phyloP scores from a whole-genome alignment of 73 alveolate genomes.

The Paramecium sexaurelia region DNA sequence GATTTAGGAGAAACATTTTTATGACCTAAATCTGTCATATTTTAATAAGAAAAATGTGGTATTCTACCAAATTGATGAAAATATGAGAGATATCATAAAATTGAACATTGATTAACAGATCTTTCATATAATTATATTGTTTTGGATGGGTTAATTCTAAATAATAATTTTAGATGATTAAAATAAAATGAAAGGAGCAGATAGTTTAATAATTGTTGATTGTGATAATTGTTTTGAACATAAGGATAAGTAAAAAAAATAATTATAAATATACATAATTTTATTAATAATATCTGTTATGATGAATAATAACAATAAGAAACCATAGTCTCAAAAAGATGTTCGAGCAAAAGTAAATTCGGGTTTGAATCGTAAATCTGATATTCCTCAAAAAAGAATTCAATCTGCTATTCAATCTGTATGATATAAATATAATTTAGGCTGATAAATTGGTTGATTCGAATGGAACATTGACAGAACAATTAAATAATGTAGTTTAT shows the following conservation, averaged over 20 bases:
- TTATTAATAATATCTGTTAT: not conserved
- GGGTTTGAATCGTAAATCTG: not conserved
- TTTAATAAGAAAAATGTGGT: not conserved
- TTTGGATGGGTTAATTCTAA: not conserved
- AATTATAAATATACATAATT: not conserved
- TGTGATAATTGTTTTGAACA: not conserved
- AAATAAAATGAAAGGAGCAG: not conserved
- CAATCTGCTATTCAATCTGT: not conserved
- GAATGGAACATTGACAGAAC: not conserved
- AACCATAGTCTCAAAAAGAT: not conserved
- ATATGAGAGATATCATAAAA: too few relatives aligned
- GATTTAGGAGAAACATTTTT: not conserved
- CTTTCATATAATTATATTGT: not conserved
- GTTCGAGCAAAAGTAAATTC: not conserved
- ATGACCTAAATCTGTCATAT: not conserved
- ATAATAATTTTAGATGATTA: not conserved
- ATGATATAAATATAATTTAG: not conserved
- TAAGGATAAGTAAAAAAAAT: not conserved
- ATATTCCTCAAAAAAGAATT: not conserved
- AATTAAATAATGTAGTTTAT: not conserved
- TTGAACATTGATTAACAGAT: not conserved
- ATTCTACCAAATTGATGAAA: not conserved
- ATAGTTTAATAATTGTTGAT: not conserved
- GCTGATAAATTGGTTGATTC: not conserved
- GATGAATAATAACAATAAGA: not conserved